phyloP scores from a whole-genome alignment of 2,329 filamentous ascomycete species.

The Pestalotiopsis sp. region DNA sequence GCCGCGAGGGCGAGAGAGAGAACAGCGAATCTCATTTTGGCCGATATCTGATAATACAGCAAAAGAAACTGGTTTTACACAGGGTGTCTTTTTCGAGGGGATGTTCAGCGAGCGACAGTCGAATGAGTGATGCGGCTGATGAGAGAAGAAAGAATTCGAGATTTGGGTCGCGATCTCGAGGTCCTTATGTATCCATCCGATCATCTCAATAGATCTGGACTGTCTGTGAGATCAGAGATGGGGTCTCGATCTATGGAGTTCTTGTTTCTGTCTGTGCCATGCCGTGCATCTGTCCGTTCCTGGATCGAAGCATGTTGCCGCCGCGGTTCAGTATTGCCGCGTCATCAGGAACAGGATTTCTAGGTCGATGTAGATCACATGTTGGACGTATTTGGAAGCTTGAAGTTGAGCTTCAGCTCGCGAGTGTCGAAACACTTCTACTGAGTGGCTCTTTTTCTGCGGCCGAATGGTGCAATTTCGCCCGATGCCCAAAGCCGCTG shows the following conservation, averaged over 20 bases:
- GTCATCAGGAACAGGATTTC: constrained; percentile 1
- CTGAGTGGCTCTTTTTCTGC: not conserved
- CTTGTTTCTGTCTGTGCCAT: not conserved
- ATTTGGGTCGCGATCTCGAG: not conserved
- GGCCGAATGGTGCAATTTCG: not conserved
- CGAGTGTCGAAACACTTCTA: not conserved
- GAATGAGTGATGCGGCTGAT: constrained; percentile 11
- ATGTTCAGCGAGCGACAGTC: constrained; percentile 3
- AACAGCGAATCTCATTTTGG: constrained; percentile 8
- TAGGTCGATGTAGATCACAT: not conserved
- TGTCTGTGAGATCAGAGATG: not conserved
- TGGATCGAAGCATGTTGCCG: not conserved
- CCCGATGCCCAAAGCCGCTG: not conserved
- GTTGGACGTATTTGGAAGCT: constrained; percentile 12
- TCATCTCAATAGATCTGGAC: too few species aligned
- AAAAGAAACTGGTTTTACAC: not conserved
- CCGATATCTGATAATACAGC: not conserved
- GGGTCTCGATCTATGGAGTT: not conserved
- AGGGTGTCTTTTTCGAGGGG: not conserved
- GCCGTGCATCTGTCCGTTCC: not conserved
- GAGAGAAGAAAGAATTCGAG: not conserved
- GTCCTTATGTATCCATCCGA: constrained; percentile 10
- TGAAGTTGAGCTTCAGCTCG: constrained; percentile 9
- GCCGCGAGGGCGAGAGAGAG: constrained; percentile 8
- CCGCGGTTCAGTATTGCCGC: constrained; percentile 2